A percentile compares a stretch with the other conserved stretches of the same genome.
Conservation (phyloP, 2,329 filamentous ascomycete genomes). For the Xylariaceae sp. region DNA sequence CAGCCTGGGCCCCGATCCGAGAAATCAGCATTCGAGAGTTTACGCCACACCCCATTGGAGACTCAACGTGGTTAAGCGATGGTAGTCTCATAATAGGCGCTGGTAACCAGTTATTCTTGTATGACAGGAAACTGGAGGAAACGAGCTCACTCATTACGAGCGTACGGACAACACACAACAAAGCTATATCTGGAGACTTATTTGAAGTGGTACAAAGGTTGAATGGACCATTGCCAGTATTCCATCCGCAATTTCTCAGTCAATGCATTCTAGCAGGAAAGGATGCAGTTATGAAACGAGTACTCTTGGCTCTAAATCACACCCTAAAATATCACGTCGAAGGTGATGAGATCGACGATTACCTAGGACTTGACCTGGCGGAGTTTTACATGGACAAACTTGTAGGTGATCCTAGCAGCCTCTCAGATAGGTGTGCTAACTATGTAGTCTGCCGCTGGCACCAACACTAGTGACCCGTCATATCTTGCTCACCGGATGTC, state of each 20-base stretch:
- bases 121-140: constrained; percentile 75
- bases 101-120: constrained; percentile 89
- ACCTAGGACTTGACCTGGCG: constrained; percentile 70
- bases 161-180: constrained; percentile 55
- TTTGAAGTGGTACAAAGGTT: constrained; percentile 83
- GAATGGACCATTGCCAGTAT: constrained; percentile 87
- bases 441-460: constrained; percentile 25
- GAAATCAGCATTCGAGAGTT: constrained; percentile 82
- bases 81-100: constrained; percentile 87
- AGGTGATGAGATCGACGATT: constrained; percentile 80
- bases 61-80: constrained; percentile 88
- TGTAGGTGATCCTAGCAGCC: constrained; percentile 37
- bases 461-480: constrained; percentile 41
- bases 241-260: constrained; percentile 89
- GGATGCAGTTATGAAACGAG: constrained; percentile 70
- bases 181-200: constrained; percentile 67
- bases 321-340: constrained; percentile 83
- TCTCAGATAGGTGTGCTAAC: constrained; percentile 21
- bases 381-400: constrained; percentile 58
- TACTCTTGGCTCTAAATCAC: constrained; percentile 75
- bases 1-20: constrained; percentile 86
- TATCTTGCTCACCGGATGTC: constrained; percentile 48
- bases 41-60: constrained; percentile 89
- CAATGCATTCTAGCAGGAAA: constrained; percentile 88
- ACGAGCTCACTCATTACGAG: constrained; percentile 64